Percentiles rank a stretch among this genome's conserved stretches.
phyloP scores from a whole-genome alignment of 2,329 filamentous ascomycete species.

The Diaporthe sp. region DNA sequence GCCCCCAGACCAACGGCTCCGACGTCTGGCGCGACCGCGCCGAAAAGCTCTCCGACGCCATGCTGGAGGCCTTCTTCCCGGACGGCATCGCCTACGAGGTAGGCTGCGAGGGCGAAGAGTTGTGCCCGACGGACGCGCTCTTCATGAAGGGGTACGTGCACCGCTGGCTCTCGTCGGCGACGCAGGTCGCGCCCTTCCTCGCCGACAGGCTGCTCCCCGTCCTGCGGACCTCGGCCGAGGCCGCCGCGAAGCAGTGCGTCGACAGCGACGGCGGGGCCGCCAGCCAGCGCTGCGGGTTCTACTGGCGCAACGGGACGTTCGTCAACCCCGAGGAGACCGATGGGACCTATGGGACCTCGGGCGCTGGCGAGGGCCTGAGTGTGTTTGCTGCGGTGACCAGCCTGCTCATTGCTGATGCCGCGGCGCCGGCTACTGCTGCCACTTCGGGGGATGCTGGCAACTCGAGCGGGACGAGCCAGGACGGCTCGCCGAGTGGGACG shows the following conservation, averaged over 20 bases:
- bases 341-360: slow-evolving; percentile 59
- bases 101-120: slow-evolving; percentile 66
- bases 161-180: slow-evolving; percentile 64
- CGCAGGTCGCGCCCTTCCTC: slow-evolving; percentile 65
- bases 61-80: slow-evolving; percentile 63
- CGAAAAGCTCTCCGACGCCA: slow-evolving; percentile 60
- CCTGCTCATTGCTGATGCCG: slow-evolving; percentile 46
- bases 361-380: slow-evolving; percentile 63
- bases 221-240: slow-evolving; percentile 62
- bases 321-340: slow-evolving; percentile 45
- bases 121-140: slow-evolving; percentile 71
- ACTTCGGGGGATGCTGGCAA: not conserved
- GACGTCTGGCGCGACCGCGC: slow-evolving; percentile 61
- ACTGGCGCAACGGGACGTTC: slow-evolving; percentile 56
- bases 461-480: slow-evolving; percentile 53
- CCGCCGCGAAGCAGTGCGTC: slow-evolving; percentile 64
- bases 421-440: slow-evolving; percentile 42
- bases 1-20: slow-evolving; percentile 26
- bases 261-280: slow-evolving; percentile 52
- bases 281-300: slow-evolving; percentile 62
- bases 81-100: slow-evolving; percentile 64
- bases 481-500: slow-evolving; percentile 65
- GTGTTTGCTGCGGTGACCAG: slow-evolving; percentile 59
- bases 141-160: slow-evolving; percentile 71
- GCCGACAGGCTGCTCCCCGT: slow-evolving; percentile 59